phyloP scores from a whole-genome alignment of 2,329 filamentous ascomycete genomes.

The Seiridium unicorne region DNA sequence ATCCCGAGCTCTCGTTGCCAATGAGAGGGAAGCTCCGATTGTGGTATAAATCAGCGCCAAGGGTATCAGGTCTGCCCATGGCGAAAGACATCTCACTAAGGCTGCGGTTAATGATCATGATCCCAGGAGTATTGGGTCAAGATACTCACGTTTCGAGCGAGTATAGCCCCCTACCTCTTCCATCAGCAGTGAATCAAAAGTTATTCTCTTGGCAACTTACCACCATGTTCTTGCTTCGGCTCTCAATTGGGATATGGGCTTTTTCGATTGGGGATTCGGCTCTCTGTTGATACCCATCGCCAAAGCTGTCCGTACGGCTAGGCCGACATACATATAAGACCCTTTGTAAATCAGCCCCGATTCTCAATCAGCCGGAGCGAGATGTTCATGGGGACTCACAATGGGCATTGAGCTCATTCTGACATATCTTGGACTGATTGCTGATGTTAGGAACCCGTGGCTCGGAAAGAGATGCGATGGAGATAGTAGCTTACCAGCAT shows the following conservation, averaged over 20 bases:
- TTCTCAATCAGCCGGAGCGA: too few species aligned
- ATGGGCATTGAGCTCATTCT: constrained; percentile 47
- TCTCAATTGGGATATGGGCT: constrained; percentile 27
- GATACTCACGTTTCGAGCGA: constrained; percentile 40
- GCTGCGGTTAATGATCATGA: background rate
- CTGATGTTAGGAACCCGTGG: background rate
- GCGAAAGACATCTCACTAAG: constrained; percentile 45
- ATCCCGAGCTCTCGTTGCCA: constrained; percentile 2
- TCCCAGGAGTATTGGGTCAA: background rate
- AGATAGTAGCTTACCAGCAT: constrained; percentile 33
- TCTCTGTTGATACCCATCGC: constrained; percentile 47
- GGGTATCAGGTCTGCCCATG: constrained; percentile 44
- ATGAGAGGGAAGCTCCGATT: constrained; percentile 34
- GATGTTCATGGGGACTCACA: constrained; percentile 23
- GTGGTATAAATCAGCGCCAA: constrained; percentile 47
- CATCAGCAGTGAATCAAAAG: background rate
- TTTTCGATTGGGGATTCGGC: constrained; percentile 25
- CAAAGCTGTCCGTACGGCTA: constrained; percentile 44
- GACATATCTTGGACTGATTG: constrained; percentile 42
- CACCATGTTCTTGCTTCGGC: constrained; percentile 45
- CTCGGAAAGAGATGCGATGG: background rate
- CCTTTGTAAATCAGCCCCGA: constrained; percentile 13
- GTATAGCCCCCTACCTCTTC: constrained; percentile 34
- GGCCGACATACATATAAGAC: constrained; percentile 47
- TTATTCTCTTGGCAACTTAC: constrained; percentile 23